Evolutionary conservation across 805 yeast genomes (phyloP).

Genomic region (Candida golubevii): DNA sequence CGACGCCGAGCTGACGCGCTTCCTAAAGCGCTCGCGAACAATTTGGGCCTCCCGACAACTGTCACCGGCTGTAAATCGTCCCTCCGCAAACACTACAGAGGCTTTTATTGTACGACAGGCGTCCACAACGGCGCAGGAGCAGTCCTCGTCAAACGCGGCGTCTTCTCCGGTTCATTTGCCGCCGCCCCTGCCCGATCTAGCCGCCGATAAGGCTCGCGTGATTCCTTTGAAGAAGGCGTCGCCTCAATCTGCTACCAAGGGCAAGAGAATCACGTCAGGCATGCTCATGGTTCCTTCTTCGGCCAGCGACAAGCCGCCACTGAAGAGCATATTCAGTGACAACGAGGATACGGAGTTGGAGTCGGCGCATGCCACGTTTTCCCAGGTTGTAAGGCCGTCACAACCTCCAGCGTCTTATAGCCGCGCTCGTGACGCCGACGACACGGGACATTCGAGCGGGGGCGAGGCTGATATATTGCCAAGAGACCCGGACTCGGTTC

Average conservation of each 20-base stretch:
- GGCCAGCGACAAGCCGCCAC: neutral
- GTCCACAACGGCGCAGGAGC: neutral
- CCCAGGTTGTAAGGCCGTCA: conserved; percentile 1
- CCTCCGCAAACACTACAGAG: neutral
- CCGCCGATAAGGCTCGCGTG: conserved; percentile 1
- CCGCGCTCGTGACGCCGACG: too few species aligned
- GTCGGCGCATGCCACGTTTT: conserved; percentile 3
- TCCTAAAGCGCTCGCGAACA: conserved; percentile 12
- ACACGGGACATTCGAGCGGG: too few species aligned
- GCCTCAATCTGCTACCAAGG: conserved; percentile 13
- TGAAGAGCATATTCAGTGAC: conserved; percentile 7
- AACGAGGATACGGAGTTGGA: conserved; percentile 10
- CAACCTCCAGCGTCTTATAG: too few species aligned
- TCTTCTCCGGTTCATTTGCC: conserved; percentile 24
- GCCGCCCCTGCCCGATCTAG: conserved; percentile 24
- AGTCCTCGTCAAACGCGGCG: neutral
- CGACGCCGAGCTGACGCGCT: conserved; percentile 3
- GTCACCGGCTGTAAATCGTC: neutral
- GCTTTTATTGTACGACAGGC: neutral
- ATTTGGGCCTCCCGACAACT: conserved; percentile 13
- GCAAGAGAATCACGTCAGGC: conserved; percentile 36
- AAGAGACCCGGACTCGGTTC: too few species aligned
- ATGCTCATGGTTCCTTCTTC: conserved; percentile 34
- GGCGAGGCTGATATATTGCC: too few species aligned
- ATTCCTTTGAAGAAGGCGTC: conserved; percentile 29